Percentiles rank a stretch among this genome's conserved stretches.
phyloP scores from a whole-genome alignment of 2,329 filamentous ascomycete species.

The Thielaviopsis euricoi region DNA sequence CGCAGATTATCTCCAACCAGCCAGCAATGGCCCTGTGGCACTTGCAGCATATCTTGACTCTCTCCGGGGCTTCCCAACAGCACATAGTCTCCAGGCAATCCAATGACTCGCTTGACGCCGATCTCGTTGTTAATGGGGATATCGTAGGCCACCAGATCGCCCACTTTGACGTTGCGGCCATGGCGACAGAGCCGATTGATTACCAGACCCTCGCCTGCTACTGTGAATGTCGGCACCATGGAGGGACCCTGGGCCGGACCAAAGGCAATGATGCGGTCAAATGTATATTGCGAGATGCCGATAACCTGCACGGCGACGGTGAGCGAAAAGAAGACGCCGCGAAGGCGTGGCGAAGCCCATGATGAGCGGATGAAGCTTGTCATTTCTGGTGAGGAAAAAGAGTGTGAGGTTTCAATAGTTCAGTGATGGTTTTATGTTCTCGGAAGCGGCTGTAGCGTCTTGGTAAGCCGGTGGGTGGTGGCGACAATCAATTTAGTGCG shows the following conservation, averaged over 20 bases:
- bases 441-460: too few species aligned
- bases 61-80: constrained; percentile 42
- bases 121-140: constrained; percentile 47
- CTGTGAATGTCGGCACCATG: constrained; percentile 74
- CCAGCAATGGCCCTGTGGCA: constrained; percentile 87
- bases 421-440: too few species aligned
- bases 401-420: too few species aligned
- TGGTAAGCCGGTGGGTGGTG: too few species aligned
- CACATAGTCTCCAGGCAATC: constrained; percentile 63
- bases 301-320: constrained; percentile 28
- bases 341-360: constrained; percentile 9
- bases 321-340: constrained; percentile 24
- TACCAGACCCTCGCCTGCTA: constrained; percentile 50
- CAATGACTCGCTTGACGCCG: constrained; percentile 66
- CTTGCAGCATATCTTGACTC: constrained; percentile 31
- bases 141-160: constrained; percentile 66
- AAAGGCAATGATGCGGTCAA: constrained; percentile 45
- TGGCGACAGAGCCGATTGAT: constrained; percentile 50
- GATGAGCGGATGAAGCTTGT: constrained; percentile 8
- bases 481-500: too few species aligned
- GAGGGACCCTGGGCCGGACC: constrained; percentile 53
- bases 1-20: constrained; percentile 75
- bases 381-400: background rate
- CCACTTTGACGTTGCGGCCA: constrained; percentile 52
- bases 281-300: constrained; percentile 32